These are phyloP conservation scores for Cercospora citrullina DNA, from an alignment of 2,329 filamentous ascomycete species.

Conservation along the genomic window DNA sequence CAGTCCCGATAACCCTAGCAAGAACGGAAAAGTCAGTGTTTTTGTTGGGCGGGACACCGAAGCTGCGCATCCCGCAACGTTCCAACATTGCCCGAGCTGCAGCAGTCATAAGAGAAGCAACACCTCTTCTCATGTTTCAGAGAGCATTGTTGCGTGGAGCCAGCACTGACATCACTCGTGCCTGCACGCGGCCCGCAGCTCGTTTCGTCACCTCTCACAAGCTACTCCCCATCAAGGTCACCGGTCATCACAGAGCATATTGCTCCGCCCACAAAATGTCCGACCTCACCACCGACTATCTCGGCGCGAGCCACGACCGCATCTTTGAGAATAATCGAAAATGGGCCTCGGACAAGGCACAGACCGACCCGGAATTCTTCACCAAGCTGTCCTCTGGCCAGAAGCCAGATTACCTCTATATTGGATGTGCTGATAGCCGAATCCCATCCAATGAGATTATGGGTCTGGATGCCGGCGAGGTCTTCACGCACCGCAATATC, in stretches of 20 bases:
- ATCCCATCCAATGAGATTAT: slow-evolving; percentile 79
- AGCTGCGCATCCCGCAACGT: not conserved
- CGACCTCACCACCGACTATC: slow-evolving; percentile 15
- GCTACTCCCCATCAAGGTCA: slow-evolving; percentile 17
- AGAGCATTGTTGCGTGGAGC: not conserved
- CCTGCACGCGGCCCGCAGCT: not conserved
- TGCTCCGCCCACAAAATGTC: slow-evolving; percentile 18
- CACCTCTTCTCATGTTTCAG: not conserved
- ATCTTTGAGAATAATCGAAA: slow-evolving; percentile 65
- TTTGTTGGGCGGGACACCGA: not conserved
- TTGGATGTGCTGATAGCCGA: slow-evolving; percentile 81
- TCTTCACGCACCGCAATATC: slow-evolving; percentile 87
- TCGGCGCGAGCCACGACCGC: slow-evolving; percentile 15
- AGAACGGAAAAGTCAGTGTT: not conserved
- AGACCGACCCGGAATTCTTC: slow-evolving; percentile 70
- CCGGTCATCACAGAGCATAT: slow-evolving; percentile 4
- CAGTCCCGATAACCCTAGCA: not conserved
- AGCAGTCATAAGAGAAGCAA: not conserved
- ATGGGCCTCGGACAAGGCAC: slow-evolving; percentile 65
- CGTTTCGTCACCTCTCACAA: slow-evolving; percentile 1
- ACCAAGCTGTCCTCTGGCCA: slow-evolving; percentile 66
- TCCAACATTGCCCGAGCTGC: not conserved
- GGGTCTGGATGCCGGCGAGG: slow-evolving; percentile 73
- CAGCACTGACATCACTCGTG: not conserved
- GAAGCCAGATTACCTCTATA: slow-evolving; percentile 69